Base-by-base conservation (phyloP, 768 basidiomycete species). In the Crepidotus variabilis region DNA sequence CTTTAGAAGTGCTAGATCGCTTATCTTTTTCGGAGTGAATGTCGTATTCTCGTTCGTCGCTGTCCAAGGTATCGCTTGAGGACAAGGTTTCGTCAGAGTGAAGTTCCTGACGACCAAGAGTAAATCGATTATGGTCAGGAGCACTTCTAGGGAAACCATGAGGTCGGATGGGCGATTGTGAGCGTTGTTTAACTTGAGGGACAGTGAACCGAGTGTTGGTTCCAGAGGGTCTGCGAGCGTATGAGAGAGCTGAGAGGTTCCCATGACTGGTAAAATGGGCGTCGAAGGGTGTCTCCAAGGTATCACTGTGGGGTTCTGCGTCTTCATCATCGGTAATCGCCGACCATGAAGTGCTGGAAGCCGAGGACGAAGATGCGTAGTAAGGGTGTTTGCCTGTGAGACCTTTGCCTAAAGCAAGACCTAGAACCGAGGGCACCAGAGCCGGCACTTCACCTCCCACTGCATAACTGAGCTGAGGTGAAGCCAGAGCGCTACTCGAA, bases 131-230 rank as follows among this genome's bases (percentile, higher is more conserved):
- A 56, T 68, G 66, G 49, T 72, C 68, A 24, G 78, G 77, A 13
- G 72, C 78, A 60, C 77, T 80, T 55, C 71, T 71, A 33, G 78
- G 78, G 46, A 69, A 63, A 50, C 72, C 72, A 52, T 68, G 73
- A 66, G 73, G 71, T 43, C 64, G 61, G 21, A 72, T 60, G 14
- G 70, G 67, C 7, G 80, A 78, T 20, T 62, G 61, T 23, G 82
- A 83, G 66, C 81, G 82, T 55, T 75, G 72, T 64, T 84, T 81
- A 47, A 83, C 72, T 54, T 76, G 74, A 54, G 85, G 81, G 21
- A 85, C 78, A 48, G 79, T 82, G 4, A 84, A 83, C 36, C 75
- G 79, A 62, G 83, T 82, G 73, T 90, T 89, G 49, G 84, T 89
- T 8, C 84, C 76, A 33, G 88, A 88, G 0, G 88, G 87, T 13